These are phyloP conservation scores for Suillus alpinus DNA, from an alignment of 768 basidiomycete genomes.

Conservation along the genomic window DNA sequence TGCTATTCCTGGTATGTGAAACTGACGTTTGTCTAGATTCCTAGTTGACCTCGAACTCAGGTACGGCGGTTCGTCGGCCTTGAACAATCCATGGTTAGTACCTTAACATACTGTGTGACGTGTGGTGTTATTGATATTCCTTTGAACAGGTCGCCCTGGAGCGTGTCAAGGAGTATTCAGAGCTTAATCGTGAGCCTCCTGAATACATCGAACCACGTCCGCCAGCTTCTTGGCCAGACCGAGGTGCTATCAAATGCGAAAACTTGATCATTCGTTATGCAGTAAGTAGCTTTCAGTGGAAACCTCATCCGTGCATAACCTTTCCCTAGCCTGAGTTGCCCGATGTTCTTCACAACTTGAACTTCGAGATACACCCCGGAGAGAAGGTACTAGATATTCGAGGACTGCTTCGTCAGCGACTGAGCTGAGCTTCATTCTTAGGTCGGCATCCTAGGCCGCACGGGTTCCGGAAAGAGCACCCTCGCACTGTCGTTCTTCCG, in stretches of 20 bases:
- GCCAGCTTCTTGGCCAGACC: constrained; percentile 71
- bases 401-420: not conserved
- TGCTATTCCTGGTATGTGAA: constrained; percentile 56
- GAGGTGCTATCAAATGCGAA: constrained; percentile 67
- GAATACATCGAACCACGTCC: constrained; percentile 90
- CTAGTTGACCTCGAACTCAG: constrained; percentile 20
- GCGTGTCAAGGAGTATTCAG: constrained; percentile 89
- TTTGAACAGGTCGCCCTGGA: constrained; percentile 69
- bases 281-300: constrained; percentile 40
- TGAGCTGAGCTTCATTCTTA: constrained; percentile 21
- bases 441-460: constrained; percentile 72
- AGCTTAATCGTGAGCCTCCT: constrained; percentile 70
- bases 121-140: constrained; percentile 1
- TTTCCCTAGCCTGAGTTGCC: constrained; percentile 73
- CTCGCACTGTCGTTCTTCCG: constrained; percentile 84
- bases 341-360: constrained; percentile 76
- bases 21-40: not conserved
- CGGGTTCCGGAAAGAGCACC: constrained; percentile 76
- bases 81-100: constrained; percentile 84
- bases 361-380: constrained; percentile 67
- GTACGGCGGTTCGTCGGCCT: constrained; percentile 82
- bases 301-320: not conserved
- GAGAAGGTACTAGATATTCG: constrained; percentile 55
- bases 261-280: constrained; percentile 77
- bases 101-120: not conserved